These are phyloP conservation scores for Colletotrichum orchidophilum DNA, from an alignment of 2,329 filamentous ascomycete genomes.

Conservation along the genomic window DNA sequence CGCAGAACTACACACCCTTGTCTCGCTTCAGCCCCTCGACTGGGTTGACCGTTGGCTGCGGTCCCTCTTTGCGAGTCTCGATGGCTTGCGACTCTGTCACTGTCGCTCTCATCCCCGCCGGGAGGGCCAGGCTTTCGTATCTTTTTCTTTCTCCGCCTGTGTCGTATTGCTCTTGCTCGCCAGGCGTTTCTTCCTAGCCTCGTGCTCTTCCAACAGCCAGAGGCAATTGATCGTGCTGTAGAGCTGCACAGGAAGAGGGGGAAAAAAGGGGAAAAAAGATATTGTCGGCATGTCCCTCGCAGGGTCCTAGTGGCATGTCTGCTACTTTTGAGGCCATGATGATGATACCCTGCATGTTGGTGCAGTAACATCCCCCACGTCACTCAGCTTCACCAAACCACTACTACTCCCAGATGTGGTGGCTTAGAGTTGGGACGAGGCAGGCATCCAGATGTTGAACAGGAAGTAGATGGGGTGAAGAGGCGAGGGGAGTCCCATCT, in stretches of 20 bases:
- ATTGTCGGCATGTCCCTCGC: neutral
- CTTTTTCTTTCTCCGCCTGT: neutral
- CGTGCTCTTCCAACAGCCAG: neutral
- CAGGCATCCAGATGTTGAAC: too few species aligned
- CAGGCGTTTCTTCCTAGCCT: neutral
- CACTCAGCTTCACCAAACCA: neutral
- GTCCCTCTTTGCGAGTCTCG: slow-evolving; percentile 1
- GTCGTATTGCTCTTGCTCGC: neutral
- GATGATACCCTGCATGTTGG: neutral
- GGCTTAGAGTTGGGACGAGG: neutral
- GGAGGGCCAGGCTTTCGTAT: neutral
- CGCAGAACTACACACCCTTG: slow-evolving; percentile 44
- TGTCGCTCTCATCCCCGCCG: neutral
- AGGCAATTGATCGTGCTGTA: neutral
- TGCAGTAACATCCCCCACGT: neutral
- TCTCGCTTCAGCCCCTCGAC: slow-evolving; percentile 33
- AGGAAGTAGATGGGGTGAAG: too few species aligned
- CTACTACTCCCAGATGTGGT: neutral
- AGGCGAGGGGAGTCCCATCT: too few species aligned
- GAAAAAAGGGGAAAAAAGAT: neutral
- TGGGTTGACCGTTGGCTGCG: slow-evolving; percentile 26
- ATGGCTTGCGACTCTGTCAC: neutral
- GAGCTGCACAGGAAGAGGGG: neutral
- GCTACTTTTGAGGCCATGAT: neutral
- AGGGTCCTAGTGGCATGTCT: neutral